These are phyloP conservation scores for Phytophthora palmivora DNA, from an alignment of 352 stramenopile genomes.

Conservation along the genomic window DNA sequence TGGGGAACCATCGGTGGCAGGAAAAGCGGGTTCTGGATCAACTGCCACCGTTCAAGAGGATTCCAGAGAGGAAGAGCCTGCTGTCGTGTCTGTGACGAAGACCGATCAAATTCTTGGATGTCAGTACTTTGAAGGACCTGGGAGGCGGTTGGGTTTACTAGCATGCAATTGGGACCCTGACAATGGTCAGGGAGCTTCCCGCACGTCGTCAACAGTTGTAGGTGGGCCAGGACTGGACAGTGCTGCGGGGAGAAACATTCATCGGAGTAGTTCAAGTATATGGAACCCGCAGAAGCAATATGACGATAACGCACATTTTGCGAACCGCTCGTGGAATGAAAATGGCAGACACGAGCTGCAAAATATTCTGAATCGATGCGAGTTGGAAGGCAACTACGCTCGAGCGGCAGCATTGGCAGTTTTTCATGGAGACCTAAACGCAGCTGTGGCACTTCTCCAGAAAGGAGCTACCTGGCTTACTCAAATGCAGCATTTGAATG, in stretches of 20 bases:
- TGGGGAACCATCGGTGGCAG: conserved; percentile 24
- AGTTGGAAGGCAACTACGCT: conserved; percentile 69
- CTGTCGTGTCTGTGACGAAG: conserved; percentile 58
- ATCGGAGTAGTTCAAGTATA: conserved; percentile 71
- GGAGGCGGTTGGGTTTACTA: conserved; percentile 67
- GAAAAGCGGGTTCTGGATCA: conserved; percentile 7
- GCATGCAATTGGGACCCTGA: conserved; percentile 89
- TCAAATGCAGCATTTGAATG: conserved; percentile 60
- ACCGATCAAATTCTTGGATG: conserved; percentile 75
- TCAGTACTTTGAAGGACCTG: conserved; percentile 76
- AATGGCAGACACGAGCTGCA: conserved; percentile 61
- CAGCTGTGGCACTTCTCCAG: conserved; percentile 75
- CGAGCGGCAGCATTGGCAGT: conserved; percentile 78
- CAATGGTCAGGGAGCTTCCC: conserved; percentile 43
- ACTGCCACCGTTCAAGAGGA: conserved; percentile 29
- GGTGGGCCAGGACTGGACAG: conserved; percentile 41
- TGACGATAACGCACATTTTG: conserved; percentile 55
- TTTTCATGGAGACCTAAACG: conserved; percentile 83
- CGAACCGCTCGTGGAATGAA: conserved; percentile 60
- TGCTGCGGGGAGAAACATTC: conserved; percentile 46
- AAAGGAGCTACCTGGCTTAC: conserved; percentile 70
- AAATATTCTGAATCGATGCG: conserved; percentile 66
- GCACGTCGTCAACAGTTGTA: conserved; percentile 25
- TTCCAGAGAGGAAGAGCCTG: conserved; percentile 25
- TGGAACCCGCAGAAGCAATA: conserved; percentile 70